Evolutionary conservation across 2,329 filamentous ascomycete species (phyloP).

Genomic region (Nannizzia gypsea): DNA sequence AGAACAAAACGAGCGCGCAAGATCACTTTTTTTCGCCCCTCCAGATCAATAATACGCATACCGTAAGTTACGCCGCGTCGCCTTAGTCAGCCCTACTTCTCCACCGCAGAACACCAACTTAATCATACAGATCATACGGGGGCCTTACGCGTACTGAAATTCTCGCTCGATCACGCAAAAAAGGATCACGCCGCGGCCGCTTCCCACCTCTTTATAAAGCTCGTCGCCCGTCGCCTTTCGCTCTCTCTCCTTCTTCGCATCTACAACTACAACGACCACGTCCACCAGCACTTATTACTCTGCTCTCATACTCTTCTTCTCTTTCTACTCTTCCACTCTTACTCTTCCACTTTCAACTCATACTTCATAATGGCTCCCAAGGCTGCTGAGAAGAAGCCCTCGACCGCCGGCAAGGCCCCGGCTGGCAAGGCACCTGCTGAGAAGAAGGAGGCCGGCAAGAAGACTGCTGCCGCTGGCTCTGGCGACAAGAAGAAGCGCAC

Average conservation of each 20-base stretch:
- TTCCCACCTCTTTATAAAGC: conserved; percentile 13
- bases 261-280: background rate
- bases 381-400: conserved; percentile 95
- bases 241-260: conserved; percentile 26
- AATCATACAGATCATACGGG: conserved; percentile 38
- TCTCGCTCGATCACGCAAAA: conserved; percentile 32
- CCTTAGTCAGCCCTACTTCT: conserved; percentile 14
- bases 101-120: background rate
- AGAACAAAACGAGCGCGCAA: conserved; percentile 22
- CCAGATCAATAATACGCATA: conserved; percentile 28
- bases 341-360: conserved; percentile 5
- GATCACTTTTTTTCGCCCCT: conserved; percentile 33
- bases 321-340: conserved; percentile 12
- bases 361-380: conserved; percentile 73
- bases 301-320: conserved; percentile 13
- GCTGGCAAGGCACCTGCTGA: conserved; percentile 72
- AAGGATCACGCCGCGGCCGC: conserved; percentile 34
- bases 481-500: conserved; percentile 99
- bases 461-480: conserved; percentile 70
- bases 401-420: conserved; percentile 81
- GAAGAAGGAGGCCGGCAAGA: conserved; percentile 99
- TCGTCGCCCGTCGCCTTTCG: conserved; percentile 19
- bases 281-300: conserved; percentile 8
- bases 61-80: background rate
- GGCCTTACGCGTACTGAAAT: conserved; percentile 35